Conservation (phyloP, 345 rosid species). For the Linum tenue region DNA sequence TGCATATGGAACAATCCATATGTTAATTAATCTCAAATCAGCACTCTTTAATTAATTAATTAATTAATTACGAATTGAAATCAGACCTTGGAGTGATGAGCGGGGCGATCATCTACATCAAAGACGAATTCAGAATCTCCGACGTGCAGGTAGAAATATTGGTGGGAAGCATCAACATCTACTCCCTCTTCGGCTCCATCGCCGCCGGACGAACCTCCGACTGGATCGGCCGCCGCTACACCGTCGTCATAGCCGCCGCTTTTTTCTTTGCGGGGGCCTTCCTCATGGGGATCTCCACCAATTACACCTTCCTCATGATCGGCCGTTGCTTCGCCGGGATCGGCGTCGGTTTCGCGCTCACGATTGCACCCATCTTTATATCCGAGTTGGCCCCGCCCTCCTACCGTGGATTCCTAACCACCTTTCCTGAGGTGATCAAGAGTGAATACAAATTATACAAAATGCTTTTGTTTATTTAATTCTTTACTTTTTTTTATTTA, state of each 20-base stretch:
- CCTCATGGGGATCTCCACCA: slow-evolving; percentile 60
- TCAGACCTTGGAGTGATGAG: slow-evolving; percentile 65
- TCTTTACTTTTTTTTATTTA: too few relatives aligned
- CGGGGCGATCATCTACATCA: slow-evolving; percentile 48
- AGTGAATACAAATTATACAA: too few relatives aligned
- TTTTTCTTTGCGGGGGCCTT: slow-evolving; percentile 51
- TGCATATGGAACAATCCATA: too few relatives aligned
- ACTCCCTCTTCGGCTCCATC: slow-evolving; percentile 49
- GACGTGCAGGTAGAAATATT: slow-evolving; percentile 47
- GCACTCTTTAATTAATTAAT: too few relatives aligned
- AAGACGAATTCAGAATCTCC: slow-evolving; percentile 38
- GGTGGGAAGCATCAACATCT: slow-evolving; percentile 51
- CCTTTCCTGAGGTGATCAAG: slow-evolving; percentile 54
- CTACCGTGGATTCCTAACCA: slow-evolving; percentile 52
- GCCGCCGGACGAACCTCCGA: slow-evolving; percentile 63
- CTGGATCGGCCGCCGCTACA: slow-evolving; percentile 54
- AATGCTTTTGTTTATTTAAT: too few relatives aligned
- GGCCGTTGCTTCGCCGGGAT: slow-evolving; percentile 65
- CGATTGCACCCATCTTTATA: slow-evolving; percentile 54
- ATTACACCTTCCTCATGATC: slow-evolving; percentile 38
- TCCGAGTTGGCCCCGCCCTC: slow-evolving; percentile 56
- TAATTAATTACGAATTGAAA: too few relatives aligned
- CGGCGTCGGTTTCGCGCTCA: slow-evolving; percentile 61
- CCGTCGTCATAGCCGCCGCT: slow-evolving; percentile 52
- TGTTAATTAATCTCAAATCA: too few relatives aligned